A percentile compares a stretch with the other conserved stretches of the same genome.
Conservation (phyloP, 2,329 filamentous ascomycete species). For the Didymosphaeria variabile region DNA sequence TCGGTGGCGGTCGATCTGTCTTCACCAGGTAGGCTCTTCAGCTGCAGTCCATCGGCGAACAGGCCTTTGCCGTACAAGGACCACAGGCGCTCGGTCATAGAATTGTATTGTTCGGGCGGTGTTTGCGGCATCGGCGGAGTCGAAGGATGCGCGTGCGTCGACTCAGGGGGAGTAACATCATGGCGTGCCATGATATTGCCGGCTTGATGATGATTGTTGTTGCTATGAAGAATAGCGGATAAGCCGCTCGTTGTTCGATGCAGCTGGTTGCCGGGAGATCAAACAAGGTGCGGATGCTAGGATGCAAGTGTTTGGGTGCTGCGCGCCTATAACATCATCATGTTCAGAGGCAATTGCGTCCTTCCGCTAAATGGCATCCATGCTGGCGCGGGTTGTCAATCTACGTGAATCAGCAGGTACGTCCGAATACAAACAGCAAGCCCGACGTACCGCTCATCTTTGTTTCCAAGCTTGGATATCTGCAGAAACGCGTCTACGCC, state of each 20-base stretch:
- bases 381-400: slow-evolving; percentile 68
- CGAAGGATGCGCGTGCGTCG: slow-evolving; percentile 9
- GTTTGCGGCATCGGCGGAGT: neutral
- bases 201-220: neutral
- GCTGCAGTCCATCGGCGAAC: slow-evolving; percentile 15
- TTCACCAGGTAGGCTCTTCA: slow-evolving; percentile 27
- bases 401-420: slow-evolving; percentile 20
- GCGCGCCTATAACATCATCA: neutral
- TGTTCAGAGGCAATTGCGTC: neutral
- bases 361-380: slow-evolving; percentile 57
- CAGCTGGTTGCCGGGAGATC: neutral
- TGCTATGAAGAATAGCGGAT: neutral
- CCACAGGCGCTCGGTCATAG: slow-evolving; percentile 14
- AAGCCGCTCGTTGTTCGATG: neutral
- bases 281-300: slow-evolving; percentile 2
- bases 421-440: neutral
- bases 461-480: slow-evolving; percentile 95
- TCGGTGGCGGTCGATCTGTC: slow-evolving; percentile 19
- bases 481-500: slow-evolving; percentile 96
- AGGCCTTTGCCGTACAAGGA: slow-evolving; percentile 16
- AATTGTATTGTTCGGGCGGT: neutral
- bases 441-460: slow-evolving; percentile 77
- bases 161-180: neutral
- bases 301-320: slow-evolving; percentile 2
- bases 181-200: neutral